These are phyloP conservation scores for Crucihimalaya himalaica DNA, from an alignment of 345 rosid genomes.

Conservation along the genomic window DNA sequence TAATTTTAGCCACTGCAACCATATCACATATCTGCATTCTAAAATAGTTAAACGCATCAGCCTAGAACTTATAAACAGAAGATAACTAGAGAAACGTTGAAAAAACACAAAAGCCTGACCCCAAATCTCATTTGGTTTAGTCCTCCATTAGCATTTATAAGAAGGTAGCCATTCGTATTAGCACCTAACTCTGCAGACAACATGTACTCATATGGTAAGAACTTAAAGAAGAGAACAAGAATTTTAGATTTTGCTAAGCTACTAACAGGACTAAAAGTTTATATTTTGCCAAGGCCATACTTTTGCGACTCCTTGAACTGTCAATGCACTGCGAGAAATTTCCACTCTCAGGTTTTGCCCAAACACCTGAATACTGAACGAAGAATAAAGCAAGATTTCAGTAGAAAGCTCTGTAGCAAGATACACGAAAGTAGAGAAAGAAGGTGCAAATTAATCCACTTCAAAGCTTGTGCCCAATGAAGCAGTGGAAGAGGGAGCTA, in stretches of 20 bases:
- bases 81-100: slow-evolving; percentile 25
- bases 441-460: neutral
- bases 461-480: slow-evolving; percentile 4
- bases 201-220: neutral
- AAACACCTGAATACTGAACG: slow-evolving; percentile 72
- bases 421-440: neutral
- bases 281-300: slow-evolving; percentile 42
- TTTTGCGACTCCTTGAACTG: slow-evolving; percentile 54
- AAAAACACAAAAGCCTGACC: slow-evolving; percentile 68
- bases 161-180: slow-evolving; percentile 81
- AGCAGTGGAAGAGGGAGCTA: slow-evolving; percentile 2
- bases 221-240: slow-evolving; percentile 25
- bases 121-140: slow-evolving; percentile 99
- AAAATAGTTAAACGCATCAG: slow-evolving; percentile 56
- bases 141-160: slow-evolving; percentile 95
- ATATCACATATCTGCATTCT: slow-evolving; percentile 94
- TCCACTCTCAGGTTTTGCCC: slow-evolving; percentile 83
- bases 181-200: slow-evolving; percentile 60
- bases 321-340: slow-evolving; percentile 80
- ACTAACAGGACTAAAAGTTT: slow-evolving; percentile 5
- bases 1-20: slow-evolving; percentile 88
- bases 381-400: slow-evolving; percentile 29
- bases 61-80: slow-evolving; percentile 24
- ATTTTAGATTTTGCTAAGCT: neutral
- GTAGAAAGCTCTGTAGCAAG: neutral